Percentiles rank a stretch among this genome's conserved stretches.
phyloP scores from a whole-genome alignment of 495 filamentous ascomycete genomes.

The Jackrogersella minutella region DNA sequence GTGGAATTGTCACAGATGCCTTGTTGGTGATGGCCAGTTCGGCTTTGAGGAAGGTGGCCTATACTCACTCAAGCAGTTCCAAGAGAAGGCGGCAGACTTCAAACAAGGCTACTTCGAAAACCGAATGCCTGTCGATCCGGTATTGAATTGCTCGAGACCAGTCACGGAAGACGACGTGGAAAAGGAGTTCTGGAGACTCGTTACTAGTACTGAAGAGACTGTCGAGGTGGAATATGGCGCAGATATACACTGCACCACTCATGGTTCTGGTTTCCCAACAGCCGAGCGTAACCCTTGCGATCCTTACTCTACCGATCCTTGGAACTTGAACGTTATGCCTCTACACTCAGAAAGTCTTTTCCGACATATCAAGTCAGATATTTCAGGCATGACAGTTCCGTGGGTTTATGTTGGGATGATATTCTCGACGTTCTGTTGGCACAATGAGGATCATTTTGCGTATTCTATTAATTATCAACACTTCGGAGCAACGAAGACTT shows the following conservation, averaged over 20 bases:
- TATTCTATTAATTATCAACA: slow-evolving; percentile 99
- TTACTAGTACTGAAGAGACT: slow-evolving; percentile 90
- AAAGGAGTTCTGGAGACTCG: slow-evolving; percentile 94
- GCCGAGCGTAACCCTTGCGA: slow-evolving; percentile 89
- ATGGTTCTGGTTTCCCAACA: slow-evolving; percentile 97
- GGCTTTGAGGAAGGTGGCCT: slow-evolving; percentile 97
- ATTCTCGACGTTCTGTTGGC: slow-evolving; percentile 99
- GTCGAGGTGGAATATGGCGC: slow-evolving; percentile 98
- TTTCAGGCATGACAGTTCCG: slow-evolving; percentile 99
- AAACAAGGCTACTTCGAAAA: slow-evolving; percentile 91
- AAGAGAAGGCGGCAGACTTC: slow-evolving; percentile 94
- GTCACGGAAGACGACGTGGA: slow-evolving; percentile 97
- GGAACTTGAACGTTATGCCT: slow-evolving; percentile 96
- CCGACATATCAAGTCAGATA: slow-evolving; percentile 95
- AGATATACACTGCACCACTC: slow-evolving; percentile 97
- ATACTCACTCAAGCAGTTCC: slow-evolving; percentile 95
- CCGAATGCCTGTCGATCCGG: slow-evolving; percentile 88
- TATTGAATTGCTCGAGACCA: slow-evolving; percentile 76
- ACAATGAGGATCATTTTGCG: slow-evolving; percentile 97
- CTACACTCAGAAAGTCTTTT: slow-evolving; percentile 92
- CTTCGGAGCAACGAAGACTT: slow-evolving; percentile 97
- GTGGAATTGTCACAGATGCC: slow-evolving; percentile 95
- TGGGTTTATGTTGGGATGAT: slow-evolving; percentile 99
- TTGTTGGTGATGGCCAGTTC: slow-evolving; percentile 96
- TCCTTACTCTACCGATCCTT: slow-evolving; percentile 85